phyloP scores from a whole-genome alignment of 352 stramenopile genomes.

The Aphanomyces cochlioides region DNA sequence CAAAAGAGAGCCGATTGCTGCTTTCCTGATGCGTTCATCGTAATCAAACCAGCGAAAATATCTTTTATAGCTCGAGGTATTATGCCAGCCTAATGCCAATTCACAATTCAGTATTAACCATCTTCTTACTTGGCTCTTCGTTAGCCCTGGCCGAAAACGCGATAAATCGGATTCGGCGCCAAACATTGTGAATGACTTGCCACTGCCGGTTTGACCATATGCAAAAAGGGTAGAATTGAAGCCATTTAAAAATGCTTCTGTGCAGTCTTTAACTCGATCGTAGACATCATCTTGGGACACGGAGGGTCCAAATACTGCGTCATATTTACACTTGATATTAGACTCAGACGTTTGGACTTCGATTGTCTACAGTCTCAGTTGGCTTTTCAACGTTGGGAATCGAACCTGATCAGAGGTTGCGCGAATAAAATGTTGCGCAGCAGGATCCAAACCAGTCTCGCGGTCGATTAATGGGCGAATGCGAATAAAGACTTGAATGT shows the following conservation, averaged over 20 bases:
- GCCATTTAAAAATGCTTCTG: constrained; percentile 67
- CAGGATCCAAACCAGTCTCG: constrained; percentile 35
- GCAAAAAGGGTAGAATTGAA: constrained; percentile 85
- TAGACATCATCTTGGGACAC: constrained; percentile 79
- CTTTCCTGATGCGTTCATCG: constrained; percentile 50
- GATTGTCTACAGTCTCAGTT: constrained; percentile 45
- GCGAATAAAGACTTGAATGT: constrained; percentile 81
- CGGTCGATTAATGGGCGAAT: constrained; percentile 76
- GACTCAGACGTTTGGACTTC: constrained; percentile 65
- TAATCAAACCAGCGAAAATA: constrained; percentile 68
- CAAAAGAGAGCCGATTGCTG: constrained; percentile 52
- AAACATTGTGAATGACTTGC: constrained; percentile 88
- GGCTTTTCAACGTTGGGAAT: not conserved
- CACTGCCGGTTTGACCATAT: constrained; percentile 79
- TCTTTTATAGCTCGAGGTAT: constrained; percentile 88
- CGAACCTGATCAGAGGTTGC: constrained; percentile 46
- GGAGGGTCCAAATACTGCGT: constrained; percentile 72
- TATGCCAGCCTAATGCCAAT: constrained; percentile 48
- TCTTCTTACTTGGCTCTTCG: constrained; percentile 49
- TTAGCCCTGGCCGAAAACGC: constrained; percentile 63
- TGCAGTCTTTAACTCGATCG: constrained; percentile 68
- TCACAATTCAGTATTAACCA: not conserved
- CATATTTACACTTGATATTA: constrained; percentile 75
- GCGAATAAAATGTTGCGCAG: constrained; percentile 41
- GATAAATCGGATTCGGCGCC: constrained; percentile 66